Evolutionary conservation across 371 early-diverging fungal genomes (phyloP).

Genomic region (Syncephalastrum sp.): DNA sequence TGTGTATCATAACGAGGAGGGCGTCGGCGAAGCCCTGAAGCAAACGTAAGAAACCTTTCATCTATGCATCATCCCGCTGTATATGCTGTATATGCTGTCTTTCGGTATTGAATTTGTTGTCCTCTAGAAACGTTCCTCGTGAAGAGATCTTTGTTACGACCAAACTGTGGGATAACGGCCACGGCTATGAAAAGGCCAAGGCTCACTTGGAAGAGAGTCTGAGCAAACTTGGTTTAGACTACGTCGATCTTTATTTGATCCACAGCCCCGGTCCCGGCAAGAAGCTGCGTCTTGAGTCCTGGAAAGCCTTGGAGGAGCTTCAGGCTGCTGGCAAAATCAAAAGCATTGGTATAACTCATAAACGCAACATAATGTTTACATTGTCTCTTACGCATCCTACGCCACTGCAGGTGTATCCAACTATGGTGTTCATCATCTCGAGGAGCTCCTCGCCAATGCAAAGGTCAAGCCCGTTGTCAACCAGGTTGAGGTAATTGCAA

Average conservation of each 20-base stretch:
- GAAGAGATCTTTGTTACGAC: slow-evolving; percentile 73
- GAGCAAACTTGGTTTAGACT: slow-evolving; percentile 54
- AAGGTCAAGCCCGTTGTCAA: slow-evolving; percentile 63
- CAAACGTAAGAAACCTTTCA: slow-evolving; percentile 28
- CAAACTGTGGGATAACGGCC: slow-evolving; percentile 56
- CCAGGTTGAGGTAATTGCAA: slow-evolving; percentile 60
- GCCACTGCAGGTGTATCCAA: slow-evolving; percentile 61
- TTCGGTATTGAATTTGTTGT: neutral
- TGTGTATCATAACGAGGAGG: slow-evolving; percentile 43
- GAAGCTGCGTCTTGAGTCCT: slow-evolving; percentile 38
- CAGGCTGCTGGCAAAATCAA: slow-evolving; percentile 41
- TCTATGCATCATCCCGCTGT: too few relatives aligned
- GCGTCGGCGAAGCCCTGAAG: slow-evolving; percentile 46
- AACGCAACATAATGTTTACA: too few relatives aligned
- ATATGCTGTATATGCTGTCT: neutral
- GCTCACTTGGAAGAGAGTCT: slow-evolving; percentile 49
- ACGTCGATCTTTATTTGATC: slow-evolving; percentile 74
- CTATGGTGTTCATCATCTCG: slow-evolving; percentile 59
- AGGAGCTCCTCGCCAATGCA: slow-evolving; percentile 53
- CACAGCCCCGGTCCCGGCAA: slow-evolving; percentile 64
- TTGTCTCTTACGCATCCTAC: neutral
- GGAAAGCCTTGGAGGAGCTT: slow-evolving; percentile 47
- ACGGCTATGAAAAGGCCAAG: slow-evolving; percentile 48
- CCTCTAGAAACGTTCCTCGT: slow-evolving; percentile 49
- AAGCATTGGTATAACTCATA: slow-evolving; percentile 34